phyloP scores from a whole-genome alignment of 2,329 filamentous ascomycete genomes.

The Colletotrichum caudatum region DNA sequence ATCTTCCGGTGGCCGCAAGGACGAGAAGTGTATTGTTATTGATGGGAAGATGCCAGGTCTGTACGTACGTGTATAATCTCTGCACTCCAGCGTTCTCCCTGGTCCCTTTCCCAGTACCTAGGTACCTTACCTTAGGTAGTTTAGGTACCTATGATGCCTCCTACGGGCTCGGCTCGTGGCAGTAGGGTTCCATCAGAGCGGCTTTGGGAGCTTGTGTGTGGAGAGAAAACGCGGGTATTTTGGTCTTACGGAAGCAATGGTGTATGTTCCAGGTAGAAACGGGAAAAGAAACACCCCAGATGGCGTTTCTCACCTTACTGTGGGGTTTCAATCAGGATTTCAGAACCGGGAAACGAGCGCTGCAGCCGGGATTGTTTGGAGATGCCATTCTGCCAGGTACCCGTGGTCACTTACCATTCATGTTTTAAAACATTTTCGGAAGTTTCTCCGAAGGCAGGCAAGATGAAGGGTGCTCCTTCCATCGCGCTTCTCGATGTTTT shows the following conservation, averaged over 20 bases:
- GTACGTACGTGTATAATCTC: background rate
- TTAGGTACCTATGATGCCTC: no score
- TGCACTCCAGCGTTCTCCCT: background rate
- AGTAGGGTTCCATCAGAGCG: background rate
- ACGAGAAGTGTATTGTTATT: background rate
- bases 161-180: no score
- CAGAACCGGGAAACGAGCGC: background rate
- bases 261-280: background rate
- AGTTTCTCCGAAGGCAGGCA: background rate
- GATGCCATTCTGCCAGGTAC: background rate
- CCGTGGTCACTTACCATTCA: background rate
- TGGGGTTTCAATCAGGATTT: no score
- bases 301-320: background rate
- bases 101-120: no score
- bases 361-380: background rate
- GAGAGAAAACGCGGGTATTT: background rate
- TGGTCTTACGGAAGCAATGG: background rate
- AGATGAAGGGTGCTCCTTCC: background rate
- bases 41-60: background rate
- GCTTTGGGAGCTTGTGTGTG: slow-evolving; percentile 5
- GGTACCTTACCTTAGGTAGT: no score
- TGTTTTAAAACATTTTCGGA: background rate
- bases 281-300: background rate
- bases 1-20: background rate
- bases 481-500: background rate